These are phyloP conservation scores for Yarrowia keelungensis DNA, from an alignment of 805 yeast species.

Conservation along the genomic window DNA sequence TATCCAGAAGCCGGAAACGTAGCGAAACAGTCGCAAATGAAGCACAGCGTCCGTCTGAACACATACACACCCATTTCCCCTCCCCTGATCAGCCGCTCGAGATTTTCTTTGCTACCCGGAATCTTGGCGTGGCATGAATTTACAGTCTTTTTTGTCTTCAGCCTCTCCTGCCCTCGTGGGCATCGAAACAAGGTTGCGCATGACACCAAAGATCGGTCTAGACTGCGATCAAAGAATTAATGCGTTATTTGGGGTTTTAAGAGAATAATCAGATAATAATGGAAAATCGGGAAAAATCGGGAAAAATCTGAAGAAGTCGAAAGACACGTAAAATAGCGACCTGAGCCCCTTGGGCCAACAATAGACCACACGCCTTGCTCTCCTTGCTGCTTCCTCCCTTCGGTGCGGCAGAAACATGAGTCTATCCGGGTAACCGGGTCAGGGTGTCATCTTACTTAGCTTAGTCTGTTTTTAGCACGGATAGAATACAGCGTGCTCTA, in stretches of 20 bases:
- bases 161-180: slow-evolving; percentile 26
- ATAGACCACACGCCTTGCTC: too few relatives aligned
- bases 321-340: not conserved
- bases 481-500: too few relatives aligned
- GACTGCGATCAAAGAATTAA: not conserved
- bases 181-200: not conserved
- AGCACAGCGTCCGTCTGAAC: too few relatives aligned
- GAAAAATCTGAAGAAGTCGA: not conserved
- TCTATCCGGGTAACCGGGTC: slow-evolving; percentile 11
- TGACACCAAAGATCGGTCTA: not conserved
- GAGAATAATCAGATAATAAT: too few relatives aligned
- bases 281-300: not conserved
- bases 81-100: too few relatives aligned
- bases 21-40: too few relatives aligned
- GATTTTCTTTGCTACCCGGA: too few relatives aligned
- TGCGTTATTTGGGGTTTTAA: not conserved
- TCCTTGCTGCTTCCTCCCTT: not conserved
- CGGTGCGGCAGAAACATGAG: slow-evolving; percentile 2
- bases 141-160: not conserved
- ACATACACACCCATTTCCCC: too few relatives aligned
- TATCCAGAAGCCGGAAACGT: not conserved
- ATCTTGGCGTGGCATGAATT: too few relatives aligned
- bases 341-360: too few relatives aligned
- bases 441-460: not conserved
- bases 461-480: slow-evolving; percentile 1